Percentiles rank a stretch among this genome's conserved stretches.
These are phyloP conservation scores for Mycena vulgaris DNA, from an alignment of 768 basidiomycete species.

Conservation along the genomic window DNA sequence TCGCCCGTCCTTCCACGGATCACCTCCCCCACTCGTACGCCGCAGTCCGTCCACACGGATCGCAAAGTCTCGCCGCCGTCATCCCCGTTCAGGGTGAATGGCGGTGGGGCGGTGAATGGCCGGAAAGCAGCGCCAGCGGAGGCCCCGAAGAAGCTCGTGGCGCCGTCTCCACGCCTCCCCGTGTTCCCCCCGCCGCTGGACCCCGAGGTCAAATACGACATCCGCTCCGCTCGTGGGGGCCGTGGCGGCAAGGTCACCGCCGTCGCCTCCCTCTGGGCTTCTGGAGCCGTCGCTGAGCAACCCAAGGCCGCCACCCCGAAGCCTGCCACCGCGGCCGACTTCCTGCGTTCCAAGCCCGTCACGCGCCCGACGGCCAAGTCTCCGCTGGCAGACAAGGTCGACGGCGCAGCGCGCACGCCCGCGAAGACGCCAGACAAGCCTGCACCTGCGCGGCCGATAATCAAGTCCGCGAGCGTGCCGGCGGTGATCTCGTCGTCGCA, in stretches of 20 bases:
- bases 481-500: constrained; percentile 80
- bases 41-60: constrained; percentile 55
- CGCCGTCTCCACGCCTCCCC: constrained; percentile 49
- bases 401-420: background rate
- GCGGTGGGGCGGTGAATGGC: constrained; percentile 35
- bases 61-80: constrained; percentile 56
- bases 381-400: background rate
- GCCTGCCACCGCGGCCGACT: constrained; percentile 23
- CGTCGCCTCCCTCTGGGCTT: constrained; percentile 82
- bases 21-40: constrained; percentile 40
- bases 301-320: constrained; percentile 17
- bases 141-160: constrained; percentile 35
- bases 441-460: constrained; percentile 52
- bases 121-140: constrained; percentile 36
- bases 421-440: constrained; percentile 11
- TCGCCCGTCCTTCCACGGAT: constrained; percentile 44
- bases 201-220: constrained; percentile 76
- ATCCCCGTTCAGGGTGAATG: constrained; percentile 28
- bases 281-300: constrained; percentile 54
- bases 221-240: constrained; percentile 85
- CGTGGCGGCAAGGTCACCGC: constrained; percentile 81
- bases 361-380: constrained; percentile 20
- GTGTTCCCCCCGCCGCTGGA: constrained; percentile 56
- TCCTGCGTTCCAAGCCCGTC: constrained; percentile 24
- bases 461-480: constrained; percentile 78